Evolutionary conservation across 306 rosid genomes (phyloP).

Genomic region (Trifolium pratense): DNA sequence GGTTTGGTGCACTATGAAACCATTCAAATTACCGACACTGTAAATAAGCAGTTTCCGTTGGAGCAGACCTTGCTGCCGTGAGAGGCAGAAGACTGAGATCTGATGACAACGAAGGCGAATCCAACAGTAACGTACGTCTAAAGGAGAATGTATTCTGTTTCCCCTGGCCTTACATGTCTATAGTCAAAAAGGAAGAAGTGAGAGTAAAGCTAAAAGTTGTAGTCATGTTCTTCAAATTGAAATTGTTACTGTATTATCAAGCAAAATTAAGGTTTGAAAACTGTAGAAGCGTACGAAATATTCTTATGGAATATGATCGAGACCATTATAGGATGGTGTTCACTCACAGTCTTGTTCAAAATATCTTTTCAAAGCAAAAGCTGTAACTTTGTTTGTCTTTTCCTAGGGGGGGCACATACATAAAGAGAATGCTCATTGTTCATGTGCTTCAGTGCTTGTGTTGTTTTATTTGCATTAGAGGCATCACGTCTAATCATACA

Average conservation of each 20-base stretch:
- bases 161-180: background rate
- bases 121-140: too few relatives aligned
- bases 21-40: too few relatives aligned
- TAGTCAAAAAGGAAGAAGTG: background rate
- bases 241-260: too few relatives aligned
- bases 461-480: background rate
- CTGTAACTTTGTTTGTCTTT: background rate
- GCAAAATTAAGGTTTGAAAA: background rate
- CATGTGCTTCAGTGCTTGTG: background rate
- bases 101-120: too few relatives aligned
- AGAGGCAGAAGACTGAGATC: too few relatives aligned
- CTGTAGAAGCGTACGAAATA: background rate
- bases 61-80: too few relatives aligned
- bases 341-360: background rate
- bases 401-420: background rate
- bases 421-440: background rate
- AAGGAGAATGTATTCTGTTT: background rate
- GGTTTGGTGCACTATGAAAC: too few relatives aligned
- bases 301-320: background rate
- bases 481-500: constrained; percentile 51
- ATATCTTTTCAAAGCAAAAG: background rate
- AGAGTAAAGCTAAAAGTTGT: background rate
- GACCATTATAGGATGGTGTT: background rate
- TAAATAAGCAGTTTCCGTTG: too few relatives aligned
- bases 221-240: background rate